These are phyloP conservation scores for Theobroma cacao DNA, from an alignment of 345 rosid species.

Conservation along the genomic window DNA sequence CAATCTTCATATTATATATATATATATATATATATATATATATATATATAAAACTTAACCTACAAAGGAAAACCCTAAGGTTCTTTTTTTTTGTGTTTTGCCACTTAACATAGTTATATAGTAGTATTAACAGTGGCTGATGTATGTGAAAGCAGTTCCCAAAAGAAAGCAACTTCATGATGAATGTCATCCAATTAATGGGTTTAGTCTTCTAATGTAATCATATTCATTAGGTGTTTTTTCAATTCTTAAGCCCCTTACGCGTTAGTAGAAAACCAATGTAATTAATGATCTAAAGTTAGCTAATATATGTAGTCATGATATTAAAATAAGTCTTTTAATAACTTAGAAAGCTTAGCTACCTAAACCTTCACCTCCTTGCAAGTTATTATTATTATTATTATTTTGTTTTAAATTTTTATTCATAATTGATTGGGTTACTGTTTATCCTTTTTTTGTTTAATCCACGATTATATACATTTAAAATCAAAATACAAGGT, in stretches of 20 bases:
- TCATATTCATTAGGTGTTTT: neutral
- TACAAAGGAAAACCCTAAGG: neutral
- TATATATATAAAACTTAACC: neutral
- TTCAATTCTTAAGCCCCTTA: neutral
- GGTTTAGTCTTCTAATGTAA: slow-evolving; percentile 1
- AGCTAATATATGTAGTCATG: neutral
- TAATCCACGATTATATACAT: neutral
- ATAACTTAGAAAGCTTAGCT: neutral
- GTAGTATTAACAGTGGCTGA: neutral
- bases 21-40: neutral
- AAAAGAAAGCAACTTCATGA: neutral
- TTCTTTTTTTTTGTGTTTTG: neutral
- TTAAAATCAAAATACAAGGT: neutral
- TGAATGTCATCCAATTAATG: neutral
- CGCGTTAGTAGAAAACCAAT: neutral
- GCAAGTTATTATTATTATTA: neutral
- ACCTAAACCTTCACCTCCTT: neutral
- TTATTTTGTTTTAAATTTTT: neutral
- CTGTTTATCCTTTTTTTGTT: neutral
- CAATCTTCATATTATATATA: neutral
- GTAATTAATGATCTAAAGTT: neutral
- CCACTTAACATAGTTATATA: neutral
- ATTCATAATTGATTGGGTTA: neutral
- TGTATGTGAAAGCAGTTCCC: neutral
- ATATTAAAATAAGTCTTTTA: neutral